Conservation (phyloP, 106 monocot genomes). For the Acorus calamus region DNA sequence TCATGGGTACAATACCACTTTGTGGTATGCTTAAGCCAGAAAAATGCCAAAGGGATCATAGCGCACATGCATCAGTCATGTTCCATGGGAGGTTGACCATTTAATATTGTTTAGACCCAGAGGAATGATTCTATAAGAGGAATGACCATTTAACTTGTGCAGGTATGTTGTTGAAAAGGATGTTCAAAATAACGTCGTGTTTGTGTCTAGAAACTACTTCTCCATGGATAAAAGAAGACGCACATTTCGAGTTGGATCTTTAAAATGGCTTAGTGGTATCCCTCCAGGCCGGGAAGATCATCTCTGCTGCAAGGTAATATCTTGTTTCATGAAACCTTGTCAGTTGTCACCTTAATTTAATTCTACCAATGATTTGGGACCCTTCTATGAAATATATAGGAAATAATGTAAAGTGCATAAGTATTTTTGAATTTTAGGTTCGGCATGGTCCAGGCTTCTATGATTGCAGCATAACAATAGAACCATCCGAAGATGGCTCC, state of each 20-base stretch:
- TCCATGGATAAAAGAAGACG: constrained; percentile 81
- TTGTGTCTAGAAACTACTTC: constrained; percentile 88
- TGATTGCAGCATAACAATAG: constrained; percentile 43
- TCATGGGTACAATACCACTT: no score
- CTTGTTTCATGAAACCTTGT: not conserved
- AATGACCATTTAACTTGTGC: no score
- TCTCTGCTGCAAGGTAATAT: constrained; percentile 73
- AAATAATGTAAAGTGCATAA: no score
- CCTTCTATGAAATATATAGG: no score
- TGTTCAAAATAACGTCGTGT: constrained; percentile 84
- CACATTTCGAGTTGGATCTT: constrained; percentile 62
- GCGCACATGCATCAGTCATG: no score
- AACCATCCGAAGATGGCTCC: constrained; percentile 11
- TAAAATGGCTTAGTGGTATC: constrained; percentile 52
- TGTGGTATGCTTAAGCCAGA: no score
- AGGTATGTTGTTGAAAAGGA: constrained; percentile 99
- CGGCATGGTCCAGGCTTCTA: constrained; percentile 86
- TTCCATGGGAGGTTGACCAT: no score
- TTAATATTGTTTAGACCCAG: no score
- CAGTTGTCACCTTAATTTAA: not conserved
- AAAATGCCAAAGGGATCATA: no score
- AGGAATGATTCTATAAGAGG: not conserved
- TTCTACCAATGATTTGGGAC: not conserved
- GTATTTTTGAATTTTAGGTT: constrained; percentile 34
- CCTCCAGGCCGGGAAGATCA: constrained; percentile 27